A percentile compares a stretch with the other conserved stretches of the same genome.
Conservation (phyloP, 805 yeast species). For the Cyberlindnera veronae region DNA sequence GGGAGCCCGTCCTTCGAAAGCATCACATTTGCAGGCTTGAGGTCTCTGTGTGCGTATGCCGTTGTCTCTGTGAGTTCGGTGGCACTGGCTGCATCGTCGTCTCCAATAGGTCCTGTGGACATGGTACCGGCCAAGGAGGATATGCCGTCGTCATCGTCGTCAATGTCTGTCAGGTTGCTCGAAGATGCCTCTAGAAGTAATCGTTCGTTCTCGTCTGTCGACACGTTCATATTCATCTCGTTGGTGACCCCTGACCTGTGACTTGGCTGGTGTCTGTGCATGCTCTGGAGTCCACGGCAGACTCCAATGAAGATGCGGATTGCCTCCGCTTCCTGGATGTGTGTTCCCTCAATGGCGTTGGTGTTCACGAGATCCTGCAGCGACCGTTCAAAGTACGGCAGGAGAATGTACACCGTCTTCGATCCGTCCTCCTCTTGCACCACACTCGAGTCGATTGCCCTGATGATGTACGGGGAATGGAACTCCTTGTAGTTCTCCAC, state of each 20-base stretch:
- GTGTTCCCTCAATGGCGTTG: conserved; percentile 51
- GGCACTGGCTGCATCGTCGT: conserved; percentile 33
- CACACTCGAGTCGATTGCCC: conserved; percentile 66
- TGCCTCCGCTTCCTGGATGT: conserved; percentile 61
- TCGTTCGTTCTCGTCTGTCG: conserved; percentile 15
- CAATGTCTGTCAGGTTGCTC: conserved; percentile 6
- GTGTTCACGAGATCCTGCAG: conserved; percentile 76
- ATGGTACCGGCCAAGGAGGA: conserved; percentile 26
- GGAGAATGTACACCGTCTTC: conserved; percentile 68
- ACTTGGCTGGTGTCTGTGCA: conserved; percentile 47
- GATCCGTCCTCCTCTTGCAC: conserved; percentile 77
- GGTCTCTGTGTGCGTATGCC: conserved; percentile 81
- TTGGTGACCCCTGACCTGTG: conserved; percentile 1
- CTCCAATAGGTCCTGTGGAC: conserved; percentile 31
- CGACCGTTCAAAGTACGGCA: conserved; percentile 73
- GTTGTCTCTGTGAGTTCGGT: conserved; percentile 54
- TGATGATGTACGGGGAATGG: conserved; percentile 61
- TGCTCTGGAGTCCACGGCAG: conserved; percentile 67
- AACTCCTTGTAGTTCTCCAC: conserved; percentile 73
- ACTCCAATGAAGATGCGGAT: conserved; percentile 61
- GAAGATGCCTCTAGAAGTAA: conserved; percentile 11
- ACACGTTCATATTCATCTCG: conserved; percentile 9
- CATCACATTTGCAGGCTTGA: conserved; percentile 90
- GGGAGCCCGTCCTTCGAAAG: conserved; percentile 69
- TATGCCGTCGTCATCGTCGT: conserved; percentile 18